Conservation (phyloP, 345 rosid species). For the Eucalyptus paniculata region DNA sequence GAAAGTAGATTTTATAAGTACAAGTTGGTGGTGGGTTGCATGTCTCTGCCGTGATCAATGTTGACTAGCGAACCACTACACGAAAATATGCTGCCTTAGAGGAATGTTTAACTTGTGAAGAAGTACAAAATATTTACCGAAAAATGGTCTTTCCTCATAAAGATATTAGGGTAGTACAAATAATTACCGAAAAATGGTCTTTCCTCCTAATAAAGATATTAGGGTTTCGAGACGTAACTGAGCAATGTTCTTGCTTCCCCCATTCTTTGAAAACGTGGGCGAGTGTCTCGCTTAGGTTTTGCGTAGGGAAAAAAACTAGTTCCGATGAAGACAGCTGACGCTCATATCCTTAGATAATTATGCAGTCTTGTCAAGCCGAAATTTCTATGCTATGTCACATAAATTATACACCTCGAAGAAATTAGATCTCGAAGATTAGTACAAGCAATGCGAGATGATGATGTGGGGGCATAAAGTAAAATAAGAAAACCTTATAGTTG, state of each 20-base stretch:
- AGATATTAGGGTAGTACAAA: neutral
- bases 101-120: neutral
- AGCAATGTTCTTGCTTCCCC: neutral
- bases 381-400: neutral
- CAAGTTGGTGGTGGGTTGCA: neutral
- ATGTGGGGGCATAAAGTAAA: accelerated
- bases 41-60: neutral
- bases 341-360: neutral
- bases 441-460: neutral
- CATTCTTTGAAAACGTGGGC: neutral
- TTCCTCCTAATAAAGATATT: neutral
- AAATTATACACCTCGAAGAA: neutral
- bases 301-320: neutral
- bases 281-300: neutral
- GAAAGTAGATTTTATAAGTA: neutral
- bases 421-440: neutral
- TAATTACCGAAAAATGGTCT: neutral
- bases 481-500: neutral
- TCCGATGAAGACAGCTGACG: neutral
- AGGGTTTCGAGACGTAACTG: neutral
- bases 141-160: neutral
- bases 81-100: neutral
- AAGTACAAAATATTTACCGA: neutral
- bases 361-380: neutral
- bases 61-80: neutral